Conservation (phyloP, 805 yeast genomes). For the Lipomyces chichibuensis region DNA sequence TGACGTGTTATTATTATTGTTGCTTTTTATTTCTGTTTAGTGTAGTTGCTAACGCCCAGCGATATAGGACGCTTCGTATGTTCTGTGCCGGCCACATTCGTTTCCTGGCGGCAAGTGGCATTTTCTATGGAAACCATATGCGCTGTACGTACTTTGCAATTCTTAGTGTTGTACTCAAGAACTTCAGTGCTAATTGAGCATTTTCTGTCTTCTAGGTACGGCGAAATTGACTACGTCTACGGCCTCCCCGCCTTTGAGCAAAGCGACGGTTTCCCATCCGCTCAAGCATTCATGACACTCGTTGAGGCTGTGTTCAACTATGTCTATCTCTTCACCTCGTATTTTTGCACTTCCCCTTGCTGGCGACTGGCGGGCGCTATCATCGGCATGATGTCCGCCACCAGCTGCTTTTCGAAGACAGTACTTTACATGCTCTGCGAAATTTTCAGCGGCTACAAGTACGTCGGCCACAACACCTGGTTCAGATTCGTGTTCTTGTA, state of each 20-base stretch:
- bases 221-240: conserved; percentile 30
- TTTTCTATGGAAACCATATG: conserved; percentile 33
- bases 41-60: neutral
- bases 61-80: conserved; percentile 28
- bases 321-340: conserved; percentile 20
- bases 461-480: conserved; percentile 33
- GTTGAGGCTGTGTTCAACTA: conserved; percentile 21
- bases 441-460: conserved; percentile 29
- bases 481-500: conserved; percentile 15
- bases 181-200: neutral
- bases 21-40: neutral
- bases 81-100: conserved; percentile 31
- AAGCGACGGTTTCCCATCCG: conserved; percentile 31
- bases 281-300: conserved; percentile 28
- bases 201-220: conserved; percentile 18
- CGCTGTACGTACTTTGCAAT: conserved; percentile 18
- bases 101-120: conserved; percentile 35
- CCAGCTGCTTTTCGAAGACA: conserved; percentile 33
- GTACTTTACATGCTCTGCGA: conserved; percentile 30
- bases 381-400: conserved; percentile 26
- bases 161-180: neutral
- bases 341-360: conserved; percentile 6
- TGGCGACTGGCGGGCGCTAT: conserved; percentile 24
- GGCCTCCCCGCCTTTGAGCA: conserved; percentile 28
- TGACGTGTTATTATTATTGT: neutral